phyloP scores from a whole-genome alignment of 2,329 filamentous ascomycete species.

The Cadophora gregata region DNA sequence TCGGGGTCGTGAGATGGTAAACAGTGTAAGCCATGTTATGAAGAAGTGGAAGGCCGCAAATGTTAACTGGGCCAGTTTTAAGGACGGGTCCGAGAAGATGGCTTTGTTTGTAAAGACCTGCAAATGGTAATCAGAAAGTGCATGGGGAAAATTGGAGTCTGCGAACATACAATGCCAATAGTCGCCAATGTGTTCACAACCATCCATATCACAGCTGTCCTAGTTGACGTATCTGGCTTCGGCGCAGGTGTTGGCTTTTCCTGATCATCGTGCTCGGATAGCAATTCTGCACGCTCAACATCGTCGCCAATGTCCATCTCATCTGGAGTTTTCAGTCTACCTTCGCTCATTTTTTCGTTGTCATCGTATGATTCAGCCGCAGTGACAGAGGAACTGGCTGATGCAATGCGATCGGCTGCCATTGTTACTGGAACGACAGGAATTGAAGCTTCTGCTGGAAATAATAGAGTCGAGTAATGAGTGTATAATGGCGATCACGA shows the following conservation, averaged over 20 bases:
- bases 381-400: constrained; percentile 40
- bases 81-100: constrained; percentile 67
- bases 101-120: constrained; percentile 70
- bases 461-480: not conserved
- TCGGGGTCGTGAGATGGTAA: constrained; percentile 61
- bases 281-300: constrained; percentile 50
- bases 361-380: constrained; percentile 40
- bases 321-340: constrained; percentile 38
- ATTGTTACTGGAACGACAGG: constrained; percentile 31
- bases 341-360: constrained; percentile 39
- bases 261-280: constrained; percentile 43
- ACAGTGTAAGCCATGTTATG: constrained; percentile 69
- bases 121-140: constrained; percentile 6
- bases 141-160: not conserved
- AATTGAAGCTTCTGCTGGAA: not conserved
- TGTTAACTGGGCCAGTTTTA: constrained; percentile 66
- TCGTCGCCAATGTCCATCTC: constrained; percentile 49
- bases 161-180: constrained; percentile 61
- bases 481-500: not conserved
- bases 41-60: constrained; percentile 74
- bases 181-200: constrained; percentile 66
- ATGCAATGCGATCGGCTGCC: constrained; percentile 39
- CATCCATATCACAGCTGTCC: constrained; percentile 59
- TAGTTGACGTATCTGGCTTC: constrained; percentile 44
- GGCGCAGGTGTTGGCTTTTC: constrained; percentile 43